Base-by-base conservation (phyloP, 306 rosid species). In the Canavalia ensiformis region DNA sequence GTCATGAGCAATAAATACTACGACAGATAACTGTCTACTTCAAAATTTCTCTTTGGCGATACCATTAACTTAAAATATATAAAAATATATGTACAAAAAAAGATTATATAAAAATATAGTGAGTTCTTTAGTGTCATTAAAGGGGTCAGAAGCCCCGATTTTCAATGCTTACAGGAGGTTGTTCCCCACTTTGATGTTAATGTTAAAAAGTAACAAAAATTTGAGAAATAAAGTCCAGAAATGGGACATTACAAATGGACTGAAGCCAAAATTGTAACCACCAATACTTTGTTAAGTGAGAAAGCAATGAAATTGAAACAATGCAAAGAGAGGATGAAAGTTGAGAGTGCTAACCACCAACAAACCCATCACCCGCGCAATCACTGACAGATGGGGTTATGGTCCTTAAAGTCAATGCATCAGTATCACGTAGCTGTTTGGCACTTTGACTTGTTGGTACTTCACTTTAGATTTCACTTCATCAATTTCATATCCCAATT, bases 401-500 rank as follows among this genome's bases (percentile, higher is more conserved):
- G 51, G 76, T 68, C 58, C 77, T 56, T 2, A 68, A 84, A 84
- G 87, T 79, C 87, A 79, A 79, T 84, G 74, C 68, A 57, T 79
- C 68, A 37, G 31, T 12, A 60, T 83, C 79, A 77, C 18, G 68
- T 58, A 12, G 87, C 81, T 84, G 84, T 68, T 41, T 79, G 74
- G 62, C 87, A 84, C 77, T 59, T 83, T 44, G 55, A 70, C 68
- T 70, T 79, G 37, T 63, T 10, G 31, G 9, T 11, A 30, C 62
- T 70, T 67, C 77, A 68, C 83, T 68, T 11, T 18, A 28, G 1
- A 42, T 67, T 79, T 58, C 63, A 77, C 68, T 33, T 77, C 67
- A 49, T 58, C 47, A 59, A 64, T 62, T 50, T 49, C 34, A 46
- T 28, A 71, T 62, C 56, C 80, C 62, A 75, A 66, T 8, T 28